Evolutionary conservation across 2,329 filamentous ascomycete genomes (phyloP).

Genomic region (Diaporthe velutina): DNA sequence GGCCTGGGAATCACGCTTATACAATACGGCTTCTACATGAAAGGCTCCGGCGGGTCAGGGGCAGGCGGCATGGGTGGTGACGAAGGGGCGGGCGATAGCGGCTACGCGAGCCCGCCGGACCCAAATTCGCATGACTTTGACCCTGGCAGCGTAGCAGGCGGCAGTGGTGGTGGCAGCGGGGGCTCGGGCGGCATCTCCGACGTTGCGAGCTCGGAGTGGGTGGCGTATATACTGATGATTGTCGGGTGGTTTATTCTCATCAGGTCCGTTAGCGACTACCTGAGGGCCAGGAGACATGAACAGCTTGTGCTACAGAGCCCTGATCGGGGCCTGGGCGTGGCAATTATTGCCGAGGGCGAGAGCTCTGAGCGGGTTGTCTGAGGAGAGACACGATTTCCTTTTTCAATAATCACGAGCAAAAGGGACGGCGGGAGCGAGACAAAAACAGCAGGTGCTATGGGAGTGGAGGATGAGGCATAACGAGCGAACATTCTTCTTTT

Average conservation of each 20-base stretch:
- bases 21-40: constrained; percentile 98
- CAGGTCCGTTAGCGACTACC: constrained; percentile 90
- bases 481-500: constrained; percentile 10
- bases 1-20: constrained; percentile 95
- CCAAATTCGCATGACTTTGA: constrained; percentile 94
- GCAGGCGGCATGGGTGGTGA: constrained; percentile 52
- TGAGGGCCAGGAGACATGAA: constrained; percentile 90
- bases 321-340: constrained; percentile 85
- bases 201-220: constrained; percentile 84
- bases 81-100: constrained; percentile 60
- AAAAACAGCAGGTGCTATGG: neutral
- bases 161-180: constrained; percentile 48
- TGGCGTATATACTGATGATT: constrained; percentile 95
- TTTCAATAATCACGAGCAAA: neutral
- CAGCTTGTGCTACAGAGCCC: constrained; percentile 93
- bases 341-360: constrained; percentile 90
- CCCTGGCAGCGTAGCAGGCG: constrained; percentile 72
- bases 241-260: constrained; percentile 99
- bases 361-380: constrained; percentile 81
- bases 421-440: neutral
- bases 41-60: constrained; percentile 61
- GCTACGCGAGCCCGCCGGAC: constrained; percentile 80
- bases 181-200: constrained; percentile 61
- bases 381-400: neutral
- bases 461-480: neutral